A percentile compares a stretch with the other conserved stretches of the same genome.
Evolutionary conservation across 2,329 filamentous ascomycete species (phyloP).

Genomic region (Alternaria sp.): DNA sequence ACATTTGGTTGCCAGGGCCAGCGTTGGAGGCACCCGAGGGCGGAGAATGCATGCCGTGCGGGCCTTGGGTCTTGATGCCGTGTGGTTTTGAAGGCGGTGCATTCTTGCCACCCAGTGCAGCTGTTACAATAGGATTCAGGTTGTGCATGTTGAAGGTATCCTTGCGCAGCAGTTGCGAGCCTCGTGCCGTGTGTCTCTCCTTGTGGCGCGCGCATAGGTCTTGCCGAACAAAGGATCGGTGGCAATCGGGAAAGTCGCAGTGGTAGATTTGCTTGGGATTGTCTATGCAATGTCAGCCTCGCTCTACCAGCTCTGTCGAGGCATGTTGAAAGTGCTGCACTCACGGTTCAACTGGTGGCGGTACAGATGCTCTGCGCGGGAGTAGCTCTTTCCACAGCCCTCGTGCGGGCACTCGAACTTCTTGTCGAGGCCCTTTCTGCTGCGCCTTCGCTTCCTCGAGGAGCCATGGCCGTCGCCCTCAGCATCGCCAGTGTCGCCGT

Average conservation of each 20-base stretch:
- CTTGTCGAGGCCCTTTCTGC: constrained; percentile 81
- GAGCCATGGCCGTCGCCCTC: constrained; percentile 42
- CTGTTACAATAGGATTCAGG: constrained; percentile 54
- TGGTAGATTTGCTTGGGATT: constrained; percentile 94
- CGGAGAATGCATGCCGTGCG: constrained; percentile 46
- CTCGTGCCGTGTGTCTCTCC: constrained; percentile 66
- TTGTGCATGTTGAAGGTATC: constrained; percentile 69
- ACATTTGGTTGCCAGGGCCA: constrained; percentile 43
- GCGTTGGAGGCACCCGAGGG: constrained; percentile 35
- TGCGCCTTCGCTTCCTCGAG: constrained; percentile 69
- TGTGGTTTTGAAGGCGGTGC: constrained; percentile 29
- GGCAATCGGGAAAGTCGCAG: constrained; percentile 92
- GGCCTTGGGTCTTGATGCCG: constrained; percentile 22
- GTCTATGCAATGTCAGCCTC: constrained; percentile 61
- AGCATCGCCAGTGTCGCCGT: constrained; percentile 39
- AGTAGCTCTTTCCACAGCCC: constrained; percentile 95
- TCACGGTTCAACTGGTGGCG: constrained; percentile 93
- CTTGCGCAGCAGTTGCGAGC: constrained; percentile 78
- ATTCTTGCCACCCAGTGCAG: constrained; percentile 48
- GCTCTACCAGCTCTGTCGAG: not conserved
- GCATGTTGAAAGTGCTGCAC: constrained; percentile 34
- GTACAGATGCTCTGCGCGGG: constrained; percentile 94
- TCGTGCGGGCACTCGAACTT: constrained; percentile 76
- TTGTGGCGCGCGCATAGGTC: constrained; percentile 81
- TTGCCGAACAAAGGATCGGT: constrained; percentile 89